Base-by-base conservation (phyloP, 2,329 filamentous ascomycete genomes). In the Fusarium bulbicola region DNA sequence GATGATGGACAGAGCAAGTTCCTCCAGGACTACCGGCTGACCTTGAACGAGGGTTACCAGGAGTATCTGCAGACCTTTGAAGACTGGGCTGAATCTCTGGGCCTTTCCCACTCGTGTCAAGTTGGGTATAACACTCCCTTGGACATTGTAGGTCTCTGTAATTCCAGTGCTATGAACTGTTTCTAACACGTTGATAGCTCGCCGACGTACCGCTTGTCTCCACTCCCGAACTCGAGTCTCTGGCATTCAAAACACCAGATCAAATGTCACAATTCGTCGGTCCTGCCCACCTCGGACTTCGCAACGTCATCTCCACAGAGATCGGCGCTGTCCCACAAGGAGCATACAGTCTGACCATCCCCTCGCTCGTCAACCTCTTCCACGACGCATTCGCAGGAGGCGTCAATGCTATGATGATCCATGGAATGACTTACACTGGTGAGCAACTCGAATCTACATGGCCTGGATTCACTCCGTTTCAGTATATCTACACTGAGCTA, bases 21-120 rank as follows among this genome's bases (percentile, higher is more conserved):
- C 5, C 45, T 47, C 45, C 45, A 47, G 14, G 26, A 47, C 26
- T 47, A 47, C 26, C 20, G 45, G 11, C 6, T 47, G 1, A 30
- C 45, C 1, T 12, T 47, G 14, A 47, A 47, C 4, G 26, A 47
- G 9, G 45, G 45, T 0, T 47, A 47, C 7, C 20, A 28, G 4
- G 45, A 47, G 45, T 47, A 47, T 11, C 20, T 47, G 2, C 20
- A 21, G 9, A 6, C 10, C 9, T 30, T 47, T 11, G 45, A 47
- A 21, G 4, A 3, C 4, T 47, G 45, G 26, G 45, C 45, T 47
- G 20, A 11, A 4, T 30, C 45, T 2, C 10, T 47, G 9, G 26
- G 45, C 1, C 45, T 47, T 0, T 47, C 45, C 0, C 45, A 47
- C 6, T 30, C 26, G 4, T 47, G 45, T 0, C 45, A 47, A 8